Percentiles rank a stretch among this genome's conserved stretches.
Conservation (phyloP, 192 early-diverging fungal species). For the Gorgonomyces haynaldii region DNA sequence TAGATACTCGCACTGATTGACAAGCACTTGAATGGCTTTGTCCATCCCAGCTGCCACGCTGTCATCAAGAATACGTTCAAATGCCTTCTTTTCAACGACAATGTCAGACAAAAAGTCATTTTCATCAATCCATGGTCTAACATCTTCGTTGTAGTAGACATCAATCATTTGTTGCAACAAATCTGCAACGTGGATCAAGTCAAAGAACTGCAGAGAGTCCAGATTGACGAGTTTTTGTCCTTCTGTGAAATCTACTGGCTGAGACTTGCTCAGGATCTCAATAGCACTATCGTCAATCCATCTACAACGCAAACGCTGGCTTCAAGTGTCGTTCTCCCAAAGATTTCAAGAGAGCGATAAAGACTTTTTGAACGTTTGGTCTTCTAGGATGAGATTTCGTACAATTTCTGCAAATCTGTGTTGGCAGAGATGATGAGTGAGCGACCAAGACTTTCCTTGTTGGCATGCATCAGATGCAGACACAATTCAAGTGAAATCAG, state of each 20-base stretch:
- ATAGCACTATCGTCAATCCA: slow-evolving; percentile 24
- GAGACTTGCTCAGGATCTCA: slow-evolving; percentile 20
- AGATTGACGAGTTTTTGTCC: slow-evolving; percentile 35
- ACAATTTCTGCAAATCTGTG: slow-evolving; percentile 22
- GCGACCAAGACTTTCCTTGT: slow-evolving; percentile 60
- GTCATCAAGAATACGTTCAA: slow-evolving; percentile 82
- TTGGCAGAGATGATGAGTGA: slow-evolving; percentile 31
- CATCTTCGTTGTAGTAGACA: slow-evolving; percentile 81
- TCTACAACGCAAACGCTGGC: slow-evolving; percentile 48
- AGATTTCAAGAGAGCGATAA: slow-evolving; percentile 56
- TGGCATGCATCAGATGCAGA: slow-evolving; percentile 75
- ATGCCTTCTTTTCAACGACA: slow-evolving; percentile 82
- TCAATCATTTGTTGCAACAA: slow-evolving; percentile 89
- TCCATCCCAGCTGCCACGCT: slow-evolving; percentile 86
- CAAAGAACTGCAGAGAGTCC: slow-evolving; percentile 76
- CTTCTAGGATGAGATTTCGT: too few relatives aligned
- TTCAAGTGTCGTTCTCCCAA: slow-evolving; percentile 65
- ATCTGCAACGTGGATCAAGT: slow-evolving; percentile 88
- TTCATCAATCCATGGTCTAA: slow-evolving; percentile 71
- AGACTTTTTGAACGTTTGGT: slow-evolving; percentile 66
- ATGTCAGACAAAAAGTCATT: slow-evolving; percentile 82
- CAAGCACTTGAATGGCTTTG: slow-evolving; percentile 73
- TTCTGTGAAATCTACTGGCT: slow-evolving; percentile 22
- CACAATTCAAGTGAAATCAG: slow-evolving; percentile 69
- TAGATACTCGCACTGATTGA: slow-evolving; percentile 76